A percentile compares a stretch with the other conserved stretches of the same genome.
Conservation (phyloP, 1,284 basidiomycete species). For the Malassezia dermatis region DNA sequence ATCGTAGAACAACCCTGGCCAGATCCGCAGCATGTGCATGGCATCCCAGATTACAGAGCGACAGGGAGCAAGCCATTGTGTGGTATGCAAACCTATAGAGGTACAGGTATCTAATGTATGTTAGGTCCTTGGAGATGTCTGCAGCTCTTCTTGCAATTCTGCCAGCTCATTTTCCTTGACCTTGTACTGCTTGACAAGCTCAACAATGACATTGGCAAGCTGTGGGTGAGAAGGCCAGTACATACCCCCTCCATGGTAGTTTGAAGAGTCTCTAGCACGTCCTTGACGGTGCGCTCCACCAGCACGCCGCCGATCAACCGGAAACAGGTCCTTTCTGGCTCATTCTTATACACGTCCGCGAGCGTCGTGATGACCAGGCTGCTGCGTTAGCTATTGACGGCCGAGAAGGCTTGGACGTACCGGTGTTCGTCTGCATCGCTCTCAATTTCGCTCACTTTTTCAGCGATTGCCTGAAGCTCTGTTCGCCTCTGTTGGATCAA, state of each 20-base stretch:
- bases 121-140: neutral
- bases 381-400: neutral
- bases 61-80: neutral
- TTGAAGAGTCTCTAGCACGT: slow-evolving; percentile 68
- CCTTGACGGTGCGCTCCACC: slow-evolving; percentile 88
- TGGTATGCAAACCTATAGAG: neutral
- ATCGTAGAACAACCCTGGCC: neutral
- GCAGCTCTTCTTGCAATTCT: slow-evolving; percentile 23
- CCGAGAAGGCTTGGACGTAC: slow-evolving; percentile 20
- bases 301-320: slow-evolving; percentile 89
- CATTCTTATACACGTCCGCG: slow-evolving; percentile 53
- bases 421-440: slow-evolving; percentile 45
- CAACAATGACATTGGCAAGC: slow-evolving; percentile 39
- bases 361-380: slow-evolving; percentile 84
- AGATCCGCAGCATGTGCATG: neutral
- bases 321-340: slow-evolving; percentile 88
- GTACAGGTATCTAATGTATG: neutral
- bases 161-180: slow-evolving; percentile 35
- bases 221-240: slow-evolving; percentile 17
- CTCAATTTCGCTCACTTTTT: slow-evolving; percentile 45
- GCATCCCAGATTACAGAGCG: neutral
- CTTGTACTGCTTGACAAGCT: slow-evolving; percentile 45
- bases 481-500: slow-evolving; percentile 29
- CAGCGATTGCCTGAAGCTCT: slow-evolving; percentile 42
- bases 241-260: slow-evolving; percentile 40